Evolutionary conservation across 2,329 filamentous ascomycete species (phyloP).

Genomic region (Pseudopithomyces chartarum): DNA sequence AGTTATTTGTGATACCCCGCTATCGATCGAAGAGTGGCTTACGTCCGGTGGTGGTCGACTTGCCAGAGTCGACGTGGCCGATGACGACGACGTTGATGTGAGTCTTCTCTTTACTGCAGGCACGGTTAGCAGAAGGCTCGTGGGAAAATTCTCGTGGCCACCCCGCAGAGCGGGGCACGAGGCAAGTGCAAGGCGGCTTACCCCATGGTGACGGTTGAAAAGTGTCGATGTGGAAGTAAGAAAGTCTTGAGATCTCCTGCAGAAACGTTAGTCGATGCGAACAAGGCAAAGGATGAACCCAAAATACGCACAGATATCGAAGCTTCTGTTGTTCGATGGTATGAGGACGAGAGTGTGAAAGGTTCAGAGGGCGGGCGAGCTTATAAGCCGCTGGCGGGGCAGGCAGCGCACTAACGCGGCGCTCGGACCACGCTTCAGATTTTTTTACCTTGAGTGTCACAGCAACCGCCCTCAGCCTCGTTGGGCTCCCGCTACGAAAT

Average conservation of each 20-base stretch:
- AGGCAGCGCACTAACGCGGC: not conserved
- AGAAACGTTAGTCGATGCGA: not conserved
- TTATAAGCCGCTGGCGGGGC: not conserved
- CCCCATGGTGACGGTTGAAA: conserved; percentile 63
- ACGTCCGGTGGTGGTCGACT: conserved; percentile 91
- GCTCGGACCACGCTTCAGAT: not conserved
- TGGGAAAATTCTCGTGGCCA: not conserved
- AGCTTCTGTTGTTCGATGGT: conserved; percentile 5
- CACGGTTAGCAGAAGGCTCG: conserved; percentile 37
- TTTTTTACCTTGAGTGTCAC: not conserved
- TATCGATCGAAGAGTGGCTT: conserved; percentile 54
- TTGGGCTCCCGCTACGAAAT: not conserved
- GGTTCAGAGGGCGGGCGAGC: not conserved
- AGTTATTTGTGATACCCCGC: conserved; percentile 29
- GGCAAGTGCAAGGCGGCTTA: conserved; percentile 49
- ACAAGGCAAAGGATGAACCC: not conserved
- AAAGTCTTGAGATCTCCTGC: conserved; percentile 34
- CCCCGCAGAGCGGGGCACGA: conserved; percentile 23
- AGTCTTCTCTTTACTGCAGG: conserved; percentile 84
- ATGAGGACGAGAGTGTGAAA: not conserved
- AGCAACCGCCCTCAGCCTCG: conserved; percentile 9
- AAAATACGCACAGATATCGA: not conserved
- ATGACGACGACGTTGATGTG: conserved; percentile 97
- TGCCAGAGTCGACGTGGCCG: conserved; percentile 99
- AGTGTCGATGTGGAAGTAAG: conserved; percentile 30